These are phyloP conservation scores for Plasmodium fragile DNA, from an alignment of 169 alveolate species.

Conservation along the genomic window DNA sequence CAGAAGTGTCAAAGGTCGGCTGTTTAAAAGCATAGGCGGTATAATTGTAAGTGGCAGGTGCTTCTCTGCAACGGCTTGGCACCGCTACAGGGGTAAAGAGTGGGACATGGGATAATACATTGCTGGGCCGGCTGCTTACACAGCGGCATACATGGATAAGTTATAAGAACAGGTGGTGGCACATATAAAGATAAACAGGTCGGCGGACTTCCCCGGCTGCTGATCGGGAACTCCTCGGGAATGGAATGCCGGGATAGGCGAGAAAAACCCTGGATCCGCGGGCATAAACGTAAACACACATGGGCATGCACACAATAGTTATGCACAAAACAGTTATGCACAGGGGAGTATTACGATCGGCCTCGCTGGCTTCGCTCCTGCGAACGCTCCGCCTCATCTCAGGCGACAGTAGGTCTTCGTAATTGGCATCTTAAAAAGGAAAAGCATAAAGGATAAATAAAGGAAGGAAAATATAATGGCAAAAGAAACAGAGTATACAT, in stretches of 20 bases:
- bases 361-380: background rate
- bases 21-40: background rate
- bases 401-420: conserved; percentile 32
- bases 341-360: background rate
- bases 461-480: conserved; percentile 3
- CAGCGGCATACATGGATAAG: background rate
- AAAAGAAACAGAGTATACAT: background rate
- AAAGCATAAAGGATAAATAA: conserved; percentile 25
- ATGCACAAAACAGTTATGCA: background rate
- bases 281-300: background rate
- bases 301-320: background rate
- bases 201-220: background rate
- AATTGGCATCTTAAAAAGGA: conserved; percentile 45
- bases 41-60: background rate
- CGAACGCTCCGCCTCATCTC: background rate
- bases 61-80: background rate
- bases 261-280: background rate
- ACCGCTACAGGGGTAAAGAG: background rate
- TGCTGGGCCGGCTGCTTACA: background rate
- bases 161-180: background rate
- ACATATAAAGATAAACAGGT: background rate
- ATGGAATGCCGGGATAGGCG: background rate
- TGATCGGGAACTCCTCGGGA: background rate
- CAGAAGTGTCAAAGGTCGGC: background rate
- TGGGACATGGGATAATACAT: background rate